Conservation (phyloP, 148 eudicot genomes). For the Cornus kousa region DNA sequence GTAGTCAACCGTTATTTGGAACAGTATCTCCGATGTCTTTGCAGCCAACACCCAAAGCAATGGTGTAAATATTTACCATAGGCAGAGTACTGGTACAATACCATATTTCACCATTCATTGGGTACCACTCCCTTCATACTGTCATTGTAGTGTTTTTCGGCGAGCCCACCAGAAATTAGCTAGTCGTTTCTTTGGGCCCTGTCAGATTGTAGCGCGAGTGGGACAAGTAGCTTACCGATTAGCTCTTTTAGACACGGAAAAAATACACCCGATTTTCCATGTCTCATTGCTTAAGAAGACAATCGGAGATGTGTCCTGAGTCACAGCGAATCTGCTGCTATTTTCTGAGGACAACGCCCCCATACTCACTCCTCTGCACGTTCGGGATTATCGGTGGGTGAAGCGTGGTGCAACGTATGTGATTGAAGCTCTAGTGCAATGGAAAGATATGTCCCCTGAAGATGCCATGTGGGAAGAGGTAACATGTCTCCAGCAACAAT, state of each 20-base stretch:
- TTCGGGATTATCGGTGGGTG: not conserved
- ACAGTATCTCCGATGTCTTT: slow-evolving; percentile 7
- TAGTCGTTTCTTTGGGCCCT: not conserved
- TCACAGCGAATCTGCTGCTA: not conserved
- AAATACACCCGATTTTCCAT: not conserved
- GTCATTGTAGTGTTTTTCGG: not conserved
- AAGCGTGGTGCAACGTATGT: no score
- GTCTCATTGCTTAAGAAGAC: not conserved
- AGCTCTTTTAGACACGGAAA: not conserved
- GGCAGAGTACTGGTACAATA: slow-evolving; percentile 17
- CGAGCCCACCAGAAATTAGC: not conserved
- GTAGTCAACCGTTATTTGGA: slow-evolving; percentile 11
- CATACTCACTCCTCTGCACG: not conserved
- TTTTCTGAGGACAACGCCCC: not conserved
- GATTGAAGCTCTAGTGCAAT: no score
- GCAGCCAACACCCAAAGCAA: not conserved
- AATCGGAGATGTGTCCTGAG: no score
- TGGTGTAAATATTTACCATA: not conserved
- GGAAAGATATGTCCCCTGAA: no score
- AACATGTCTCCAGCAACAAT: no score
- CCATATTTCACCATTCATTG: not conserved
- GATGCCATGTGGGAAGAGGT: no score
- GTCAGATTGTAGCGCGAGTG: not conserved
- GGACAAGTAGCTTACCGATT: not conserved
- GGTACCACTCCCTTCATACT: not conserved